These are phyloP conservation scores for Torrubiella hemipterigena DNA, from an alignment of 2,329 filamentous ascomycete species.

Conservation along the genomic window DNA sequence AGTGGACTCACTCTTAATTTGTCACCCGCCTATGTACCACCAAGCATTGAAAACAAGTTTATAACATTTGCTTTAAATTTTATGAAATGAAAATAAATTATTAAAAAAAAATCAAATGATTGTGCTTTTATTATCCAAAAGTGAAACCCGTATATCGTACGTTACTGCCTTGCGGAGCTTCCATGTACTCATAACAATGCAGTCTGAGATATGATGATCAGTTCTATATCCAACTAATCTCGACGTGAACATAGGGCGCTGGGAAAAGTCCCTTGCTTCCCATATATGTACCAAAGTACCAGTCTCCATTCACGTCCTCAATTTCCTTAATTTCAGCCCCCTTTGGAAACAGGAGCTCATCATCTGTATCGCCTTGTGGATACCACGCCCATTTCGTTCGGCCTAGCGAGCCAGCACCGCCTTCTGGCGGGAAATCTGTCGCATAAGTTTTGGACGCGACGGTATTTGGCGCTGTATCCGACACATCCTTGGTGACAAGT, in stretches of 20 bases:
- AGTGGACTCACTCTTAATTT: conserved; percentile 80
- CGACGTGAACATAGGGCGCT: conserved; percentile 67
- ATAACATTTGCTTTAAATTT: too few species aligned
- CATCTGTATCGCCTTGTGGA: conserved; percentile 48
- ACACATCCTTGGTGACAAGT: conserved; percentile 39
- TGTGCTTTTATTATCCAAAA: too few species aligned
- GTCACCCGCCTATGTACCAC: too few species aligned
- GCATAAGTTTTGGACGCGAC: conserved; percentile 14
- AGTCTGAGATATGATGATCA: too few species aligned
- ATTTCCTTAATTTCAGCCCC: conserved; percentile 74
- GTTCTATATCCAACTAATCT: too few species aligned
- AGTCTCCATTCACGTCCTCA: conserved; percentile 82
- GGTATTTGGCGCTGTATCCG: conserved; percentile 25
- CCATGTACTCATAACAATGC: too few species aligned
- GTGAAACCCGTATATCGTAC: too few species aligned
- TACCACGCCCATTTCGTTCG: conserved; percentile 69
- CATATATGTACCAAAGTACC: conserved; percentile 81
- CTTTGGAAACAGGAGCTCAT: conserved; percentile 76
- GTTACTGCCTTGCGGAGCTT: too few species aligned
- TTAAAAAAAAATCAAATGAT: too few species aligned
- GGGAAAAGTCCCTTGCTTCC: conserved; percentile 72
- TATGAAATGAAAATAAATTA: too few species aligned
- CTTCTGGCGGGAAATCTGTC: conserved; percentile 56
- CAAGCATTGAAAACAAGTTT: too few species aligned
- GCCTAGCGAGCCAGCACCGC: conserved; percentile 54